A percentile compares a stretch with the other conserved stretches of the same genome.
phyloP scores from a whole-genome alignment of 768 basidiomycete species.

The Pulveroboletus frians region DNA sequence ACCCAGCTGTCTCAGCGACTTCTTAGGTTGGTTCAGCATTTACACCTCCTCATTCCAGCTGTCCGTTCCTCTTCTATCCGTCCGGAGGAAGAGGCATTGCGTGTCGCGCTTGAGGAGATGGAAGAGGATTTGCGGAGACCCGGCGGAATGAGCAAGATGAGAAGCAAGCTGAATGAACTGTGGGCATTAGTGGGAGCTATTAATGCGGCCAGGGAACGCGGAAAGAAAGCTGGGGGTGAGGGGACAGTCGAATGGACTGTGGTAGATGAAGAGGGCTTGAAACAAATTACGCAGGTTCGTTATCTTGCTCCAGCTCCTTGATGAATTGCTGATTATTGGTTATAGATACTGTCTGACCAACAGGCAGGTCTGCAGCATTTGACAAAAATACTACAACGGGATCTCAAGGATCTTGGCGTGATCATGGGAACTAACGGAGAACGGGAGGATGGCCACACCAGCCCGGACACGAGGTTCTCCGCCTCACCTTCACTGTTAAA shows the following conservation, averaged over 20 bases:
- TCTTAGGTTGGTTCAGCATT: constrained; percentile 62
- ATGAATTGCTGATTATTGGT: background rate
- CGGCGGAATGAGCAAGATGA: constrained; percentile 52
- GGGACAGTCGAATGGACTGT: constrained; percentile 66
- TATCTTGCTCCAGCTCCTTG: background rate
- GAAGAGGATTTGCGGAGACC: constrained; percentile 61
- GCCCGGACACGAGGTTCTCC: constrained; percentile 15
- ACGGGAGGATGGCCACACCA: constrained; percentile 27
- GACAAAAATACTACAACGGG: constrained; percentile 65
- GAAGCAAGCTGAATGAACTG: constrained; percentile 73
- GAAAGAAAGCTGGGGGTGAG: constrained; percentile 37
- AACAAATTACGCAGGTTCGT: constrained; percentile 67
- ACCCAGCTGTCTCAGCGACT: constrained; percentile 69
- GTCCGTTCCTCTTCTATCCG: constrained; percentile 70
- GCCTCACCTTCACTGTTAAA: constrained; percentile 17
- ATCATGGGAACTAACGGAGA: constrained; percentile 49
- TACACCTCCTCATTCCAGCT: constrained; percentile 74
- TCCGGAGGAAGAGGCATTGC: constrained; percentile 74
- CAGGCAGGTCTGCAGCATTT: constrained; percentile 78
- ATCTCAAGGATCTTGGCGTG: constrained; percentile 59
- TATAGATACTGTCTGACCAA: constrained; percentile 68
- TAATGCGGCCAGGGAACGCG: constrained; percentile 50
- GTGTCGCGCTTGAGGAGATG: constrained; percentile 66
- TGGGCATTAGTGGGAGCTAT: constrained; percentile 82
- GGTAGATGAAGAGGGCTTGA: constrained; percentile 81